Percentiles rank a stretch among this genome's conserved stretches.
These are phyloP conservation scores for Rubia tinctorum DNA, from an alignment of 305 asterid species.

Conservation along the genomic window DNA sequence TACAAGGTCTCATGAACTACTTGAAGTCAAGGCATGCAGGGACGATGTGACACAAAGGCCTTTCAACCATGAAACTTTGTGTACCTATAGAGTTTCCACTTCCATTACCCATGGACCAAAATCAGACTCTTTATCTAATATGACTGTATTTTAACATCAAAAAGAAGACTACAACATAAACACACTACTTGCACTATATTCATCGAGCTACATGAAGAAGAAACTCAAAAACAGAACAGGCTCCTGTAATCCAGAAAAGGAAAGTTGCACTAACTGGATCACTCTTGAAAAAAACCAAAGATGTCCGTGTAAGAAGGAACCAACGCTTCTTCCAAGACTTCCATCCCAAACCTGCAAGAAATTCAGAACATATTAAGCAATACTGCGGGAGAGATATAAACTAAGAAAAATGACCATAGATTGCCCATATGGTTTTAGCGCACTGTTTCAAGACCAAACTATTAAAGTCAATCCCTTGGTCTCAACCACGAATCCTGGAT, in stretches of 20 bases:
- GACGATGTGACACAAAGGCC: background rate
- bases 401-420: slow-evolving; percentile 12
- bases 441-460: background rate
- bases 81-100: background rate
- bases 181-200: background rate
- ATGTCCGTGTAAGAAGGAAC: slow-evolving; percentile 96
- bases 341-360: slow-evolving; percentile 94
- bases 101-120: background rate
- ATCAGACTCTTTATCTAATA: background rate
- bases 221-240: slow-evolving; percentile 3
- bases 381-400: slow-evolving; percentile 18
- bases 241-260: background rate
- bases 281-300: slow-evolving; percentile 90
- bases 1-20: background rate
- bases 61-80: background rate
- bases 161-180: background rate
- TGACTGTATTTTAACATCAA: background rate
- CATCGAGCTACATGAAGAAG: background rate
- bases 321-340: slow-evolving; percentile 96
- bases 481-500: background rate
- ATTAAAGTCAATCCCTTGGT: background rate
- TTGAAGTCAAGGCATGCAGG: slow-evolving; percentile 2
- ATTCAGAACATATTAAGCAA: slow-evolving; percentile 16
- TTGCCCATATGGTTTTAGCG: slow-evolving; percentile 4
- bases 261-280: slow-evolving; percentile 71